Evolutionary conservation across 148 eudicot genomes (phyloP).

Genomic region (Cornus florida): DNA sequence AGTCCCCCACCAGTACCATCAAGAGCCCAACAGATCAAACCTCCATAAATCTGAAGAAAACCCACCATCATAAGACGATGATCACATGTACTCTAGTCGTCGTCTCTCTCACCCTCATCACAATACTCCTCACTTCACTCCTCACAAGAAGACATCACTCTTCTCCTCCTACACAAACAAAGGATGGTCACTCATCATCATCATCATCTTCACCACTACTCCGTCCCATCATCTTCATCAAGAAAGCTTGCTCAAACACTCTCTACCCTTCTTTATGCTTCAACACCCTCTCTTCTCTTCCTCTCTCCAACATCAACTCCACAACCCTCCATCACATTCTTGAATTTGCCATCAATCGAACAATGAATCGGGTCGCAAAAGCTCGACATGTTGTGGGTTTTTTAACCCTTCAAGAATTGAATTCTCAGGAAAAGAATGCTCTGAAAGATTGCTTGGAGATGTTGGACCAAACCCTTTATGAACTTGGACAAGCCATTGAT

Average conservation of each 20-base stretch:
- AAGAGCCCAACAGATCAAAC: no score
- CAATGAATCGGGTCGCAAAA: slow-evolving; percentile 13
- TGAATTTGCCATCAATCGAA: slow-evolving; percentile 38
- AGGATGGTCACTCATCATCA: background rate
- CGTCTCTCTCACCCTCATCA: slow-evolving; percentile 19
- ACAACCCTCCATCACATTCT: slow-evolving; percentile 34
- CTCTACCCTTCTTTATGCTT: slow-evolving; percentile 49
- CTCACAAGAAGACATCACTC: background rate
- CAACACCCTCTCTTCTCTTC: slow-evolving; percentile 28
- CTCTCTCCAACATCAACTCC: slow-evolving; percentile 10
- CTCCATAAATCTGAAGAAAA: background rate
- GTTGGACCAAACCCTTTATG: slow-evolving; percentile 63
- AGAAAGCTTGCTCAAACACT: slow-evolving; percentile 39
- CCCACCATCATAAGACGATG: background rate
- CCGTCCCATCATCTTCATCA: slow-evolving; percentile 25
- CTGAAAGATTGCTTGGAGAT: slow-evolving; percentile 47
- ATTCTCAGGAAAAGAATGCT: slow-evolving; percentile 34
- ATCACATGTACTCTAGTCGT: background rate
- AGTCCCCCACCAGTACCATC: no score
- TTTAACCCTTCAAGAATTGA: slow-evolving; percentile 28
- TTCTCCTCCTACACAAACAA: no score
- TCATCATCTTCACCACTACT: background rate
- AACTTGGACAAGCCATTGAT: slow-evolving; percentile 36
- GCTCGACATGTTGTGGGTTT: slow-evolving; percentile 17
- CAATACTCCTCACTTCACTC: slow-evolving; percentile 7